A percentile compares a stretch with the other conserved stretches of the same genome.
phyloP scores from a whole-genome alignment of 192 early-diverging fungal species.

The Podila epigama region DNA sequence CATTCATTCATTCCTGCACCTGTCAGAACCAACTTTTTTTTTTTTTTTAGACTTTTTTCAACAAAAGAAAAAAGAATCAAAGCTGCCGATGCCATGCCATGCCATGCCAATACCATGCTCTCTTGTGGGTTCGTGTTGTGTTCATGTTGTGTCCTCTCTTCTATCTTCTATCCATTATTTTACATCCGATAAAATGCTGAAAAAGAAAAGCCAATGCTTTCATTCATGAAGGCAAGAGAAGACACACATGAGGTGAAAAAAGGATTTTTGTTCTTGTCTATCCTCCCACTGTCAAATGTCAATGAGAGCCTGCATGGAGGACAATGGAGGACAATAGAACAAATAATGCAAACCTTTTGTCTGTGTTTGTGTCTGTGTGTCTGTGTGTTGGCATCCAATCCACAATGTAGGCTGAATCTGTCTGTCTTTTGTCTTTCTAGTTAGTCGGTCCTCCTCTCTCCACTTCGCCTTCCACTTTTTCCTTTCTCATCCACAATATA shows the following conservation, averaged over 20 bases:
- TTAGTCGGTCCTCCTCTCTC: not conserved
- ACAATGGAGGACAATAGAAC: not conserved
- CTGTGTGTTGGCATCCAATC: not conserved
- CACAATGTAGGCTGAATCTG: not conserved
- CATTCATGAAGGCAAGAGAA: not conserved
- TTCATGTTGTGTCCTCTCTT: too few relatives aligned
- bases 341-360: too few relatives aligned
- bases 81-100: too few relatives aligned
- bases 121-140: too few relatives aligned
- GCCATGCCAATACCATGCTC: too few relatives aligned
- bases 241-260: not conserved
- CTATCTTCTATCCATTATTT: too few relatives aligned
- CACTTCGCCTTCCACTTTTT: not conserved
- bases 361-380: not conserved
- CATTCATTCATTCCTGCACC: too few relatives aligned
- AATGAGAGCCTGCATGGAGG: conserved; percentile 21
- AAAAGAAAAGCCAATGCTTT: too few relatives aligned
- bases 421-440: not conserved
- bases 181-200: too few relatives aligned
- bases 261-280: not conserved
- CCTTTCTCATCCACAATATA: not conserved
- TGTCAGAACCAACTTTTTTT: too few relatives aligned
- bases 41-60: too few relatives aligned
- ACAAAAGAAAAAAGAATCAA: too few relatives aligned
- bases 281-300: conserved; percentile 18